phyloP scores from a whole-genome alignment of 2,329 filamentous ascomycete species.

The Monosporascus sp. region DNA sequence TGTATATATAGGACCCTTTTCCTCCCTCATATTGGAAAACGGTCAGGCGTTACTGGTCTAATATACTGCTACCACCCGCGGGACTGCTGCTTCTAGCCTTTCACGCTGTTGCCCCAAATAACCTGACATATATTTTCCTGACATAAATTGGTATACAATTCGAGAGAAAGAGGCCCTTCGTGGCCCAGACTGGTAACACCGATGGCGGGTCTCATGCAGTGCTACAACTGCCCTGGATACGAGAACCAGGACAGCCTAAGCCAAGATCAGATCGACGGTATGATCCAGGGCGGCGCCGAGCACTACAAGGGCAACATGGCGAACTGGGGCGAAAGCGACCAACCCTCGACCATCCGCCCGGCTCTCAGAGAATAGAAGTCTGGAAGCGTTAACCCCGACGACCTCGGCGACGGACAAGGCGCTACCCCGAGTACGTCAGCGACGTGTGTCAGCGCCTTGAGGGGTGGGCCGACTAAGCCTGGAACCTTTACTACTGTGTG shows the following conservation, averaged over 20 bases:
- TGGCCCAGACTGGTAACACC: not conserved
- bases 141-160: not conserved
- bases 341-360: constrained; percentile 30
- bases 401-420: constrained; percentile 30
- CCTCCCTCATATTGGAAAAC: too few relatives aligned
- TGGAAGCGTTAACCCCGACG: constrained; percentile 27
- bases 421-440: constrained; percentile 34
- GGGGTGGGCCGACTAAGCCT: constrained; percentile 27
- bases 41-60: too few relatives aligned
- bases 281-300: constrained; percentile 26
- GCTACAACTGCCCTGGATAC: constrained; percentile 12
- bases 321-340: constrained; percentile 22
- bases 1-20: too few relatives aligned
- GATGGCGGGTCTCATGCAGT: constrained; percentile 33
- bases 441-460: constrained; percentile 33
- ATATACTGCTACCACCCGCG: too few relatives aligned
- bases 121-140: not conserved
- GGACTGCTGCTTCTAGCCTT: too few relatives aligned
- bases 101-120: not conserved
- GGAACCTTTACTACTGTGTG: too few relatives aligned
- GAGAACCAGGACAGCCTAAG: not conserved
- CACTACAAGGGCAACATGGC: constrained; percentile 25
- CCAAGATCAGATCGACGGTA: constrained; percentile 25
- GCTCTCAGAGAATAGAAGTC: constrained; percentile 37
- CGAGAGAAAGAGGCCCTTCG: not conserved